Conservation (phyloP, 257 asterid genomes). For the Nicotiana undulata region DNA sequence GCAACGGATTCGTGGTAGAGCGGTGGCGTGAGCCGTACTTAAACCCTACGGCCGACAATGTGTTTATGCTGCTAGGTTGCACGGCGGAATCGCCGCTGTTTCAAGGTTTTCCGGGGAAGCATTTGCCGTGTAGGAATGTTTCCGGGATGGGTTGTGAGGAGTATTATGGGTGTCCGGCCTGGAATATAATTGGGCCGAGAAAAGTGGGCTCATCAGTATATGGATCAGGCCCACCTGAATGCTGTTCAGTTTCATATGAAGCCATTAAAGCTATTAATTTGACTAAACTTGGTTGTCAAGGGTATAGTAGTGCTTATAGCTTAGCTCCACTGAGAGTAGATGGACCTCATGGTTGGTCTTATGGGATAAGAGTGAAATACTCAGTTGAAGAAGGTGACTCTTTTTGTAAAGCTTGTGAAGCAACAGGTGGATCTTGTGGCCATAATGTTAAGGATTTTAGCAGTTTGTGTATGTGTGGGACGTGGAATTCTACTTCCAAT, state of each 20-base stretch:
- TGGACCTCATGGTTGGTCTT: conserved; percentile 74
- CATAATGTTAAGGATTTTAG: conserved; percentile 31
- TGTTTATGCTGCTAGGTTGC: conserved; percentile 81
- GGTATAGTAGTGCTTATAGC: conserved; percentile 89
- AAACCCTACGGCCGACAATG: conserved; percentile 62
- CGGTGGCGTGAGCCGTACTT: conserved; percentile 59
- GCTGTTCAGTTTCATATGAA: conserved; percentile 65
- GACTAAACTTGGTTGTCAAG: conserved; percentile 72
- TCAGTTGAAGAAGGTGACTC: conserved; percentile 38
- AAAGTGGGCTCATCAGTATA: conserved; percentile 32
- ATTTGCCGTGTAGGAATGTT: conserved; percentile 60
- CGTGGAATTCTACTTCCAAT: conserved; percentile 74
- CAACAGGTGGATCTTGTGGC: conserved; percentile 92
- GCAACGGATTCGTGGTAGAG: conserved; percentile 86
- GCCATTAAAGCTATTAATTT: conserved; percentile 56
- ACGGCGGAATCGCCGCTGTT: conserved; percentile 58
- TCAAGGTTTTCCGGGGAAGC: conserved; percentile 65
- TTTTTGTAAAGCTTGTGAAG: conserved; percentile 80
- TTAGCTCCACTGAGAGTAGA: conserved; percentile 61
- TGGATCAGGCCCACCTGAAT: conserved; percentile 73
- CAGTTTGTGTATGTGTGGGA: conserved; percentile 70
- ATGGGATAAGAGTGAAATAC: conserved; percentile 78
- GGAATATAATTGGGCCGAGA: conserved; percentile 49
- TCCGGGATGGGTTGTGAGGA: conserved; percentile 93
- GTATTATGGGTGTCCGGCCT: conserved; percentile 78